Conservation (phyloP, 805 yeast genomes). For the Candida verbasci region DNA sequence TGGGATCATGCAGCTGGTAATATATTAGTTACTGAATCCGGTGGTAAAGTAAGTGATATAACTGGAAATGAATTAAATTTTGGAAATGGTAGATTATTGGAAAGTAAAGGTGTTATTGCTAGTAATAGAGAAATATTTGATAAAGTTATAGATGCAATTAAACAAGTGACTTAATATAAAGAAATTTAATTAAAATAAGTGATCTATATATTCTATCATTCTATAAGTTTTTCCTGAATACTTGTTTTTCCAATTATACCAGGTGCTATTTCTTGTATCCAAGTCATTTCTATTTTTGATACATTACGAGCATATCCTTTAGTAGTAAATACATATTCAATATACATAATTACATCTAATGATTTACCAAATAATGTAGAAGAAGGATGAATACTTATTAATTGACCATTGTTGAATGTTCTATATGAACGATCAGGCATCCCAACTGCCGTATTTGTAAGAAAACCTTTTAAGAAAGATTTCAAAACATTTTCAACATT, state of each 20-base stretch:
- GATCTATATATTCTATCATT: no score
- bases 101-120: conserved; percentile 92
- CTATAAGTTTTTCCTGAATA: no score
- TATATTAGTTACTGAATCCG: conserved; percentile 80
- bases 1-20: conserved; percentile 99
- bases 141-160: conserved; percentile 47
- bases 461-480: conserved; percentile 77
- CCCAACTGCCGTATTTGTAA: conserved; percentile 89
- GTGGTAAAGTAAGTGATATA: conserved; percentile 87
- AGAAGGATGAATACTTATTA: conserved; percentile 86
- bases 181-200: no score
- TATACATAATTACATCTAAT: conserved; percentile 86
- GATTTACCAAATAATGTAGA: conserved; percentile 79
- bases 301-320: conserved; percentile 91
- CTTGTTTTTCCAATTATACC: conserved; percentile 44
- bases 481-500: conserved; percentile 62
- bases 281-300: conserved; percentile 71
- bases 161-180: conserved; percentile 16
- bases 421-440: conserved; percentile 91
- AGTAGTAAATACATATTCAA: conserved; percentile 89
- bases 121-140: conserved; percentile 49
- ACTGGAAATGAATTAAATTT: conserved; percentile 72
- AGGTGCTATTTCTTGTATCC: conserved; percentile 84
- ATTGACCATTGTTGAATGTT: conserved; percentile 79
- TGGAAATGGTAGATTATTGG: conserved; percentile 76